phyloP scores from a whole-genome alignment of 257 asterid species.

The Jasminum sambac region DNA sequence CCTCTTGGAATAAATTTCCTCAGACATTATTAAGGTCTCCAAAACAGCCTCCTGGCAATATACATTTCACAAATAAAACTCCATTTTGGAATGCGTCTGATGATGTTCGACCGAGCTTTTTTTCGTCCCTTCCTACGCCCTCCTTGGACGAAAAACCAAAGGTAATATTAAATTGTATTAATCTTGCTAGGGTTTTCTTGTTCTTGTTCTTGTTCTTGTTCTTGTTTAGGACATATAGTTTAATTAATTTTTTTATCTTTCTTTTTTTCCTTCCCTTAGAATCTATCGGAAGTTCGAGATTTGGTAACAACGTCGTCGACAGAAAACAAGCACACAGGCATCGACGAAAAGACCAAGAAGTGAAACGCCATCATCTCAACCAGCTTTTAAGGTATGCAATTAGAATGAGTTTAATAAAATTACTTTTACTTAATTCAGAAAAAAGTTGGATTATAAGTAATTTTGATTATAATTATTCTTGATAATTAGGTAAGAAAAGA shows the following conservation, averaged over 20 bases:
- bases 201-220: not conserved
- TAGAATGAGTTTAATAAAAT: not conserved
- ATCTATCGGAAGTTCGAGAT: constrained; percentile 37
- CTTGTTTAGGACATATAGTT: not conserved
- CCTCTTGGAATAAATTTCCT: constrained; percentile 56
- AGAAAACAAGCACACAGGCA: constrained; percentile 45
- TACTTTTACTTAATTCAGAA: not conserved
- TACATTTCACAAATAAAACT: constrained; percentile 70
- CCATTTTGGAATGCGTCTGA: constrained; percentile 69
- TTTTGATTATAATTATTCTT: constrained; percentile 17
- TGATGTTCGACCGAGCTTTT: constrained; percentile 49
- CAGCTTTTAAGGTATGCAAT: constrained; percentile 75
- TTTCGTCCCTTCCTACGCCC: constrained; percentile 55
- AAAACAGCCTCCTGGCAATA: constrained; percentile 37
- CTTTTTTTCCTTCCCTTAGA: constrained; percentile 13
- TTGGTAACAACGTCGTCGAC: constrained; percentile 30
- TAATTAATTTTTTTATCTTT: not conserved
- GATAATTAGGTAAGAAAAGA: constrained; percentile 72
- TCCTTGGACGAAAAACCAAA: constrained; percentile 51
- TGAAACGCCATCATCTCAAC: constrained; percentile 61
- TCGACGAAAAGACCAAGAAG: constrained; percentile 58
- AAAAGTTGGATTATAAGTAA: constrained; percentile 7
- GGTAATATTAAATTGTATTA: constrained; percentile 25
- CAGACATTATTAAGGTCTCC: constrained; percentile 53
- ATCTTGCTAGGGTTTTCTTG: not conserved